These are phyloP conservation scores for Xylaria scruposa DNA, from an alignment of 495 filamentous ascomycete genomes.

Conservation along the genomic window DNA sequence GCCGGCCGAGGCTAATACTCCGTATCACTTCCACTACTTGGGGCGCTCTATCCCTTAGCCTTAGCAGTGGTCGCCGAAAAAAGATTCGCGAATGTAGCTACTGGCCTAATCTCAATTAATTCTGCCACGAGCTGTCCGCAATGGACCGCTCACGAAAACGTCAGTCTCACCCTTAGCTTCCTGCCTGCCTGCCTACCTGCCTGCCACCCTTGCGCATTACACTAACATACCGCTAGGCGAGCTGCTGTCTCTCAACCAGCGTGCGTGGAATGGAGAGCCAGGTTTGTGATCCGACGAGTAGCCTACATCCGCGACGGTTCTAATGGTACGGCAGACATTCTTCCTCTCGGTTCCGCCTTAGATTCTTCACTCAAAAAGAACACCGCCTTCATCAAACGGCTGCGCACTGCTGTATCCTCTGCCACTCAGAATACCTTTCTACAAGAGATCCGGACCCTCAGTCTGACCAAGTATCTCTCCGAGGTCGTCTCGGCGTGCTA, in stretches of 20 bases:
- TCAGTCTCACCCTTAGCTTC: conserved; percentile 47
- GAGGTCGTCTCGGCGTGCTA: conserved; percentile 98
- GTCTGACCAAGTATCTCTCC: conserved; percentile 95
- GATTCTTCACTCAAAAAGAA: conserved; percentile 99
- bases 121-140: conserved; percentile 40
- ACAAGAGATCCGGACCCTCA: conserved; percentile 89
- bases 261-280: conserved; percentile 86
- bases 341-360: conserved; percentile 77
- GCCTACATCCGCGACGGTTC: conserved; percentile 29
- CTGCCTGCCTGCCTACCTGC: neutral
- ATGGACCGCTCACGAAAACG: conserved; percentile 92
- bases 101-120: conserved; percentile 22
- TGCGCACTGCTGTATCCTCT: conserved; percentile 86
- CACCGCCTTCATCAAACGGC: conserved; percentile 96
- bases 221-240: conserved; percentile 68
- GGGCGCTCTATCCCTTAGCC: conserved; percentile 52
- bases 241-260: conserved; percentile 83
- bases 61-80: conserved; percentile 41
- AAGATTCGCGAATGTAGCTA: conserved; percentile 48
- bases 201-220: neutral
- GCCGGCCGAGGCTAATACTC: conserved; percentile 52
- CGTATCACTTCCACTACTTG: conserved; percentile 53
- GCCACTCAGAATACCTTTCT: conserved; percentile 81
- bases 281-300: conserved; percentile 58
- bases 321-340: conserved; percentile 67